Evolutionary conservation across 2,329 filamentous ascomycete species (phyloP), one percentile per base, ranked within the genome.

Genomic region (Phialophora tarda): DNA sequence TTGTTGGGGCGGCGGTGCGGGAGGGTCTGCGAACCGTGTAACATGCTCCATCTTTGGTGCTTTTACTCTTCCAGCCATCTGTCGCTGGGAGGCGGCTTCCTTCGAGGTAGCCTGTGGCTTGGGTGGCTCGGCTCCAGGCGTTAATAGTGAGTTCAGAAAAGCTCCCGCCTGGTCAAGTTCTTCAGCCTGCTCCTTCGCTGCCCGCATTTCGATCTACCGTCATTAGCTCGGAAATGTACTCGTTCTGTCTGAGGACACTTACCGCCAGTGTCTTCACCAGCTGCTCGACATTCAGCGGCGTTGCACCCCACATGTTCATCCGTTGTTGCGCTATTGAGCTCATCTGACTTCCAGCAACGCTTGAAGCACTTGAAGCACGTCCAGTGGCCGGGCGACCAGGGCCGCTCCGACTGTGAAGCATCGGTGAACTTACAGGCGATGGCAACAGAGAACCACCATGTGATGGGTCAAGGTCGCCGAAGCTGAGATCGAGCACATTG

Each of bases 1-100:
- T 73, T 96, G 93, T 72, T 96, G 93, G 30, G 94, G 94, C 28
- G 94, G 94, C 7, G 94, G 94, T 24, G 93, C 94, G 3, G 94
- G 94, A 59, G 94, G 94, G 65, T 97, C 93, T 1, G 92, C 95
- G 76, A 97, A 98, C 60, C 93, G 87, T 4, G 91, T 87, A 73
- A 95, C 94, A 48, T 89, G 82, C 74, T 97, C 93, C 23, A 88
- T 80, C 71, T 92, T 89, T 55, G 82, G 78, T 64, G 80, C 77
- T 70, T 82, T 80, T 8, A 78, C 77, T 34, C 78, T 77, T 56
- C 80, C 81, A 66, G 82, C 84, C n/a, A 80, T 71, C 66, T 81
- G 80, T 53, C 76, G 77, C 59, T 73, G 80, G 78, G 67, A 80
- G 77, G 71, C 81, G 59, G 66, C 77, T 58, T 80, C 80, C 70